Evolutionary conservation across 2,329 filamentous ascomycete species (phyloP), one percentile per base, ranked within the genome.

Genomic region (Sordariomycetes sp.): DNA sequence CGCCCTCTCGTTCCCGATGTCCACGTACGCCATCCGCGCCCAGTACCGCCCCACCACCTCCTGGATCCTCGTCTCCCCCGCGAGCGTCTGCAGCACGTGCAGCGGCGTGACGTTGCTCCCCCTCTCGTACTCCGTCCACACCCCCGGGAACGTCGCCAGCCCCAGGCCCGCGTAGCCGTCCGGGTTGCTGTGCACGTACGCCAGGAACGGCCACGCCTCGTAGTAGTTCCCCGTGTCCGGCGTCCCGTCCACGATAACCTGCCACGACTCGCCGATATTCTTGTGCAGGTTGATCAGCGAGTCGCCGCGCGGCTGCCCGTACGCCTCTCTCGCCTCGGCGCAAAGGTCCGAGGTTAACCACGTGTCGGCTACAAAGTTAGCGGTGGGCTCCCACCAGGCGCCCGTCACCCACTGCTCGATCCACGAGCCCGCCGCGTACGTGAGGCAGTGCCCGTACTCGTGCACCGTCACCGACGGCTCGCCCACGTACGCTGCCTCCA

Each of bases 1-100:
- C 0, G 74, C 74, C 8, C 70, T 70, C 1, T 68, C 59, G 62
- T 79, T 74, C 14, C 74, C 76, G 35, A 79, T 77, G 51, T 80
- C 77, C 12, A 75, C 75, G 60, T 74, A 78, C 4, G 77, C 77
- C 78, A 80, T 80, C 60, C 72, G 72, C 2, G 77, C 77, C 77
- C 77, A 79, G 66, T 80, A 80, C 18, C 70, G 67, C 3, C 71
- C 76, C 8, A 80, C 72, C 10, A 80, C 68, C 14, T 73, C 70
- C 22, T 74, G 72, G 18, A 70, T 67, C 20, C 65, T 66, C 24
- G 67, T 60, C 35, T 63, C 65, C 8, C 61, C 59, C 1, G 71
- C 68, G 0, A 79, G 65, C 22, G 75, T 70, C 20, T 72, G 67
- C 1, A 79, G 68, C 1, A 72, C 69, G 58, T 79, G 76, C 22